Evolutionary conservation across 108 stramenopile genomes (phyloP), one percentile per base, ranked within the genome.

Genomic region (Pseudonitzschia multiseries): DNA sequence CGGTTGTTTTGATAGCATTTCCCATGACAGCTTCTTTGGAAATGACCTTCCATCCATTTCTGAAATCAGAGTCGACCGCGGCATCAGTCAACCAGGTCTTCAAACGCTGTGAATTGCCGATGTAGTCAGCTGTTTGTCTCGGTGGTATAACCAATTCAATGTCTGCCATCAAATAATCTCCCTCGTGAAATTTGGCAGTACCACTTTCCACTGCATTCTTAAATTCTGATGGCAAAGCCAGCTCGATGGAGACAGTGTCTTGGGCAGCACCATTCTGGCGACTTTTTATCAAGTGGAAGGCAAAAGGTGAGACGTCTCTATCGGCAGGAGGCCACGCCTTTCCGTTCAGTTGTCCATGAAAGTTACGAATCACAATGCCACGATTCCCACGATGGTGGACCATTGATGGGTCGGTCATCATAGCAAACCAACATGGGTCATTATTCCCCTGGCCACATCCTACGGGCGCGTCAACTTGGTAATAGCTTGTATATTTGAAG

Each of bases 311-410:
- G n/a, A 31, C 57, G 21, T 59, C 57, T 59, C 57, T 18, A 13
- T 59, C 57, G 18, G 46, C 18, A 59, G 57, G 57, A 59, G 57
- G 57, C 57, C 57, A 59, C 5, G 21, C 12, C 31, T 59, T 14
- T 15, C 57, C 57, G 24, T 59, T 31, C 21, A 59, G 57, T 27
- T 27, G 21, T 13, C 57, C 57, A 26, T 59, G 57, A 26, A 59
- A 59, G 29, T 59, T 59, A 24, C 57, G n/a, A 59, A 59, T n/a
- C 13, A 59, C 57, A 59, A 59, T 59, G 2, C 57, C 57, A 59
- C 57, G 57, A 26, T 59, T 27, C n/a, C 57, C 57, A 22, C 57
- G 57, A 14, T 59, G 57, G 29, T 59, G 57, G 24, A 59, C 24
- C 20, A 15, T 9, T 13, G 29, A 31, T 31, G 57, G 57, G 24